A percentile compares a stretch with the other conserved stretches of the same genome.
phyloP scores from a whole-genome alignment of 495 filamentous ascomycete genomes.

The Cryomyces minteri region DNA sequence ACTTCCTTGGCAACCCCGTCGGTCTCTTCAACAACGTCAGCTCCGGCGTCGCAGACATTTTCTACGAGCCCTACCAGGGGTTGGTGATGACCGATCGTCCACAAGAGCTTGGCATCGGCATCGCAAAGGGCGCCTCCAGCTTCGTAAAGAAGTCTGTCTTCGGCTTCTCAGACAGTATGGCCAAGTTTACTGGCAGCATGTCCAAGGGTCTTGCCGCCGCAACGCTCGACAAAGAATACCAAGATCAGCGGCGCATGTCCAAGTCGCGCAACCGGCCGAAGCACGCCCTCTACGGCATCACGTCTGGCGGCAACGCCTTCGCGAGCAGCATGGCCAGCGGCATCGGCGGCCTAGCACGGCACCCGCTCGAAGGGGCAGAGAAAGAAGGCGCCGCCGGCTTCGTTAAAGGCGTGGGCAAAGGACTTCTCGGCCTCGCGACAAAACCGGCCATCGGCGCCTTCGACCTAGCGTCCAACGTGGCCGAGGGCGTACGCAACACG shows the following conservation, averaged over 20 bases:
- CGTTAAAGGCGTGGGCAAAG: conserved; percentile 94
- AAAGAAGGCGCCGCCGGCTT: conserved; percentile 87
- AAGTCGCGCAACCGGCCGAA: conserved; percentile 86
- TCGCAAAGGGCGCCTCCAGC: conserved; percentile 89
- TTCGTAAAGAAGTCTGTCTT: conserved; percentile 99
- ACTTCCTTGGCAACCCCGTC: conserved; percentile 97
- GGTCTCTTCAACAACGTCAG: conserved; percentile 96
- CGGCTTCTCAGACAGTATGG: conserved; percentile 87
- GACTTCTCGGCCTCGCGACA: conserved; percentile 76
- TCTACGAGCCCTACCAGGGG: conserved; percentile 97
- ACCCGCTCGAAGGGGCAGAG: conserved; percentile 89
- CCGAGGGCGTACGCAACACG: conserved; percentile 93
- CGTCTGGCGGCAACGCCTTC: conserved; percentile 86
- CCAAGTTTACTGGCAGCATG: conserved; percentile 90
- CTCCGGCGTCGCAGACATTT: conserved; percentile 90
- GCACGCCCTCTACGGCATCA: conserved; percentile 91
- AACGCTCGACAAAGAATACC: conserved; percentile 95
- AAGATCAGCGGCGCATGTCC: conserved; percentile 86
- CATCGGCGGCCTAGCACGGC: conserved; percentile 78
- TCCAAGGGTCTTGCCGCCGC: conserved; percentile 90
- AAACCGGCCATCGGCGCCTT: conserved; percentile 96
- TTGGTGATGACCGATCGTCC: conserved; percentile 90
- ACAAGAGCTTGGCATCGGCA: conserved; percentile 82
- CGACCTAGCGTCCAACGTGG: conserved; percentile 88
- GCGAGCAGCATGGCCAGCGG: conserved; percentile 82